phyloP scores from a whole-genome alignment of 495 filamentous ascomycete species.

The Entonaema liquescens region DNA sequence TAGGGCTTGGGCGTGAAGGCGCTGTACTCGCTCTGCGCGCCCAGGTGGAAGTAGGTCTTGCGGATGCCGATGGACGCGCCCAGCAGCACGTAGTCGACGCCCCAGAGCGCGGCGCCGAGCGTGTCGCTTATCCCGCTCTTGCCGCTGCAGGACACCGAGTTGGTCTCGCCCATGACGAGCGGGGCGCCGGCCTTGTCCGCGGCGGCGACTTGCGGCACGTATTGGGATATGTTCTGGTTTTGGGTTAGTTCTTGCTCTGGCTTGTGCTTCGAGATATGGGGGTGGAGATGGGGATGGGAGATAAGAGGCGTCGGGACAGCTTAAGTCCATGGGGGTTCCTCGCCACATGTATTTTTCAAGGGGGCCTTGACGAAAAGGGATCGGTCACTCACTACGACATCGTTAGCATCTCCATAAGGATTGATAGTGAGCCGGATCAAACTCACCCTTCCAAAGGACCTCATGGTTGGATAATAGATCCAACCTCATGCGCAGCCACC shows the following conservation, averaged over 20 bases:
- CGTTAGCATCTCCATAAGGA: slow-evolving; percentile 4
- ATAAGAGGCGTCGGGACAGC: no score
- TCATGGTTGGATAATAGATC: slow-evolving; percentile 42
- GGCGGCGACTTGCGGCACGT: slow-evolving; percentile 35
- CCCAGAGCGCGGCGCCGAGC: slow-evolving; percentile 51
- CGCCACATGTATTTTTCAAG: no score
- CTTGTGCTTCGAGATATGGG: no score
- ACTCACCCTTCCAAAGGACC: slow-evolving; percentile 37
- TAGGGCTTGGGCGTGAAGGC: slow-evolving; percentile 42
- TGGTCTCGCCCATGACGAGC: slow-evolving; percentile 53
- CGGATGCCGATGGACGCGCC: slow-evolving; percentile 46
- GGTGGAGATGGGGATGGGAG: not conserved
- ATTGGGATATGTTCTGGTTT: slow-evolving; percentile 43
- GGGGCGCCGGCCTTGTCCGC: slow-evolving; percentile 42
- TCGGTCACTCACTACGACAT: slow-evolving; percentile 13
- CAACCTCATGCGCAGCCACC: slow-evolving; percentile 41
- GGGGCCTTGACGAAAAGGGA: not conserved
- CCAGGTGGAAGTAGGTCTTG: slow-evolving; percentile 51
- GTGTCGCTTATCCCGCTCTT: slow-evolving; percentile 48
- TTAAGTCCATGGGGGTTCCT: no score
- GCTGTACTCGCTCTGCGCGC: slow-evolving; percentile 46
- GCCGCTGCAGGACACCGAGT: slow-evolving; percentile 49
- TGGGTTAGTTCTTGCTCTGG: not conserved
- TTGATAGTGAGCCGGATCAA: not conserved
- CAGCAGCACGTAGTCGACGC: slow-evolving; percentile 49